Evolutionary conservation across 1,284 basidiomycete species (phyloP).

Genomic region (Cutaneotrichosporon sp.): DNA sequence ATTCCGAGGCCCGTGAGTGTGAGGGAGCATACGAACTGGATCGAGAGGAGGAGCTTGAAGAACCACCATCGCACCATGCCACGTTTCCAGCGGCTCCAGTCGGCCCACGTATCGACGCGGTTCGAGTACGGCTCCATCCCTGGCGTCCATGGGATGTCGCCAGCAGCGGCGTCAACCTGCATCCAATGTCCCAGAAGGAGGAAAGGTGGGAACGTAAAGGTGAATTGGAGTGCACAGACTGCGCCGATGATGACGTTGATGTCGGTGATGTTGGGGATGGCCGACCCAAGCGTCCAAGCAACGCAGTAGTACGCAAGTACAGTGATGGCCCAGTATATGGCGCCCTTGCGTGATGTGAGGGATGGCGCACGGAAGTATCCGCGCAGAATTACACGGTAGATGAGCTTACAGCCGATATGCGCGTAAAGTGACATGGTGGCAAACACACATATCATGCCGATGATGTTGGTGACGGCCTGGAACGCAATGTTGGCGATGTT

Average conservation of each 20-base stretch:
- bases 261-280: slow-evolving; percentile 62
- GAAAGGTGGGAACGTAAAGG: slow-evolving; percentile 22
- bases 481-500: slow-evolving; percentile 58
- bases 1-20: slow-evolving; percentile 18
- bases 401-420: slow-evolving; percentile 55
- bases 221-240: slow-evolving; percentile 23
- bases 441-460: slow-evolving; percentile 44
- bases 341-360: slow-evolving; percentile 57
- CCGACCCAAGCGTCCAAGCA: slow-evolving; percentile 63
- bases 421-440: slow-evolving; percentile 65
- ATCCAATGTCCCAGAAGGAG: slow-evolving; percentile 27
- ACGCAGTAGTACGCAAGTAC: slow-evolving; percentile 40
- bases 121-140: slow-evolving; percentile 19
- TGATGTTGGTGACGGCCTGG: slow-evolving; percentile 57
- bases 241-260: slow-evolving; percentile 60
- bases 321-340: slow-evolving; percentile 53
- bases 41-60: slow-evolving; percentile 18
- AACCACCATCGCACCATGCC: slow-evolving; percentile 22
- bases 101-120: slow-evolving; percentile 20
- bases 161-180: slow-evolving; percentile 20
- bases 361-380: slow-evolving; percentile 60
- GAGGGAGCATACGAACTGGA: background rate
- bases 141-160: slow-evolving; percentile 21
- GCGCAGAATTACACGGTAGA: slow-evolving; percentile 51
- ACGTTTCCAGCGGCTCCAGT: slow-evolving; percentile 22